A percentile compares a stretch with the other conserved stretches of the same genome.
phyloP scores from a whole-genome alignment of 1,284 basidiomycete species.

The Puccinia hordei region DNA sequence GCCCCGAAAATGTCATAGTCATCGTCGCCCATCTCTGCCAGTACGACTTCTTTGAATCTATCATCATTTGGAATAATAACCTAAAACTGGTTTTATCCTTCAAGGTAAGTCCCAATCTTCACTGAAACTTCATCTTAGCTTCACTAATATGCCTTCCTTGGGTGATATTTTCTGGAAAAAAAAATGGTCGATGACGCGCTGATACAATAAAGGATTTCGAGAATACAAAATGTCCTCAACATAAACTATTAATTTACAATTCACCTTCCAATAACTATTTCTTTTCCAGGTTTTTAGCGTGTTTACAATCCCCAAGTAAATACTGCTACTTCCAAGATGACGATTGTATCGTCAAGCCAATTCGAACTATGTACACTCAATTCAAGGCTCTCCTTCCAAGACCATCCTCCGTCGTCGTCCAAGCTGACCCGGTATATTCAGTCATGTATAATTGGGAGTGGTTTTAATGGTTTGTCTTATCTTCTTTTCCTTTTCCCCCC shows the following conservation, averaged over 20 bases:
- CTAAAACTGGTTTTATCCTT: not conserved
- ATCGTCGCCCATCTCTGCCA: slow-evolving; percentile 41
- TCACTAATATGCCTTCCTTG: not conserved
- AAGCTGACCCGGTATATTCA: slow-evolving; percentile 51
- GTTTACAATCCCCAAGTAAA: slow-evolving; percentile 53
- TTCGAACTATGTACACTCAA: slow-evolving; percentile 55
- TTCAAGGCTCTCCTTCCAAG: slow-evolving; percentile 53
- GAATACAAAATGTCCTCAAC: slow-evolving; percentile 52
- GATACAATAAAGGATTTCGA: slow-evolving; percentile 52
- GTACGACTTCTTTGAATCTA: slow-evolving; percentile 43
- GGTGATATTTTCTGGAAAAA: not conserved
- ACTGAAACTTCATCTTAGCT: not conserved
- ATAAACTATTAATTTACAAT: slow-evolving; percentile 54
- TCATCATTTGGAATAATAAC: slow-evolving; percentile 50
- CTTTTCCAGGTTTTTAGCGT: slow-evolving; percentile 56
- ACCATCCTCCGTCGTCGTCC: slow-evolving; percentile 52
- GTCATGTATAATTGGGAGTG: slow-evolving; percentile 55
- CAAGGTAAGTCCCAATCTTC: slow-evolving; percentile 17
- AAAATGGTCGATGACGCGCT: not conserved
- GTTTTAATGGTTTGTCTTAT: slow-evolving; percentile 54
- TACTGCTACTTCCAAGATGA: slow-evolving; percentile 58
- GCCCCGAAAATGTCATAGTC: slow-evolving; percentile 27
- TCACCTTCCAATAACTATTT: slow-evolving; percentile 56
- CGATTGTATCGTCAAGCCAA: slow-evolving; percentile 55
- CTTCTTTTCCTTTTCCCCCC: slow-evolving; percentile 49